phyloP scores from a whole-genome alignment of 2,329 filamentous ascomycete species.

The Kalaharituber pfeilii region DNA sequence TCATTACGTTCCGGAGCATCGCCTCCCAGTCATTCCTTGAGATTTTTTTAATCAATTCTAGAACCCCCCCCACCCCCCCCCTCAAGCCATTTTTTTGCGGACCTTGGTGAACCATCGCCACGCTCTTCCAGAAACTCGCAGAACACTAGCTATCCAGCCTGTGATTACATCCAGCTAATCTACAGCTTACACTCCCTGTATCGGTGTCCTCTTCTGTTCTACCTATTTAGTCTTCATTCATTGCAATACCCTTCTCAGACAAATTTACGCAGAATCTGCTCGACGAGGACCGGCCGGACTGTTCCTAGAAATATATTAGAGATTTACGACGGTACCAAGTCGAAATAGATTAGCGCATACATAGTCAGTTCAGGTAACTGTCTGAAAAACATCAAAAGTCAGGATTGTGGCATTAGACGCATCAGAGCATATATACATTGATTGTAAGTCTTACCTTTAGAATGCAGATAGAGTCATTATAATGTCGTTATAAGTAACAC shows the following conservation, averaged over 20 bases:
- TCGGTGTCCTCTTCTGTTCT: neutral
- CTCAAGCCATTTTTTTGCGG: neutral
- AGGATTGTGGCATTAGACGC: neutral
- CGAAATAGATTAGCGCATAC: neutral
- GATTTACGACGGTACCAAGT: neutral
- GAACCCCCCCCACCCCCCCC: neutral
- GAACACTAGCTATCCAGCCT: neutral
- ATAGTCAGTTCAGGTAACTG: neutral
- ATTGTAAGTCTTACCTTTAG: neutral
- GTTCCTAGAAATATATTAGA: neutral
- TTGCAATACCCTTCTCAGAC: neutral
- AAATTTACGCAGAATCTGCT: neutral
- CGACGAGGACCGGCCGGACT: neutral
- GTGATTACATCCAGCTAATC: neutral
- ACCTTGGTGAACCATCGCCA: neutral
- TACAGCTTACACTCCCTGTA: neutral
- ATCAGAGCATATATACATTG: neutral
- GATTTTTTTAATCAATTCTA: neutral
- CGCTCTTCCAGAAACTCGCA: neutral
- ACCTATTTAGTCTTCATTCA: neutral
- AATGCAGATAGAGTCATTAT: neutral
- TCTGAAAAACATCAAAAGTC: neutral
- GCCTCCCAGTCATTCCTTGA: neutral
- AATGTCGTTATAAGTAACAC: neutral
- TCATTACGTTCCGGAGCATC: slow-evolving; percentile 1